phyloP scores from a whole-genome alignment of 768 basidiomycete species.

The Podaxis carcinomalis region DNA sequence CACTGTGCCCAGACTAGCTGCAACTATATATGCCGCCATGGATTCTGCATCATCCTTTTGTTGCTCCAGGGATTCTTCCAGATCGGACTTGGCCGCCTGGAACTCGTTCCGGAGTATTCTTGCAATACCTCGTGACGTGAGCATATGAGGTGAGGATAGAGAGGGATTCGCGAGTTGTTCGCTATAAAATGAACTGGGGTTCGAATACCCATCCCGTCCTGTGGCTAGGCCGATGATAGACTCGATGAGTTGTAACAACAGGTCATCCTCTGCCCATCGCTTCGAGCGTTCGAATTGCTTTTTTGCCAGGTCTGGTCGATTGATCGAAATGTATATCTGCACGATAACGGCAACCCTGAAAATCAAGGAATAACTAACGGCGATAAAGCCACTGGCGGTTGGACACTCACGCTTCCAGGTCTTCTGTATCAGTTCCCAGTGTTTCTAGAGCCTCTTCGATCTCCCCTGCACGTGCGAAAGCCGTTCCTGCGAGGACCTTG shows the following conservation, averaged over 20 bases:
- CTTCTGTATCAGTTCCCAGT: slow-evolving; percentile 67
- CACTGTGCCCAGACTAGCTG: slow-evolving; percentile 50
- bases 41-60: slow-evolving; percentile 60
- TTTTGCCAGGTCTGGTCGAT: slow-evolving; percentile 82
- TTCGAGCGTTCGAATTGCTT: slow-evolving; percentile 82
- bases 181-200: slow-evolving; percentile 63
- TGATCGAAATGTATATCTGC: slow-evolving; percentile 88
- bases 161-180: slow-evolving; percentile 83
- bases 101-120: slow-evolving; percentile 76
- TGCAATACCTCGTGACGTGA: slow-evolving; percentile 76
- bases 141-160: slow-evolving; percentile 64
- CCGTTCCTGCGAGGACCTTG: slow-evolving; percentile 79
- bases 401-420: slow-evolving; percentile 79
- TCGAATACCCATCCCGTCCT: slow-evolving; percentile 64
- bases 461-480: slow-evolving; percentile 80
- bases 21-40: slow-evolving; percentile 63
- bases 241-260: slow-evolving; percentile 87
- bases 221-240: slow-evolving; percentile 74
- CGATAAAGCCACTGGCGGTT: background rate
- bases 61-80: slow-evolving; percentile 69
- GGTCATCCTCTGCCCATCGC: slow-evolving; percentile 84
- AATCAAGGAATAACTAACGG: background rate
- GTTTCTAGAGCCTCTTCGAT: slow-evolving; percentile 92
- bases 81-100: slow-evolving; percentile 70
- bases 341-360: slow-evolving; percentile 74